Evolutionary conservation across 352 stramenopile genomes (phyloP), one percentile per base, ranked within the genome.

Genomic region (Saprolegnia parasitica): DNA sequence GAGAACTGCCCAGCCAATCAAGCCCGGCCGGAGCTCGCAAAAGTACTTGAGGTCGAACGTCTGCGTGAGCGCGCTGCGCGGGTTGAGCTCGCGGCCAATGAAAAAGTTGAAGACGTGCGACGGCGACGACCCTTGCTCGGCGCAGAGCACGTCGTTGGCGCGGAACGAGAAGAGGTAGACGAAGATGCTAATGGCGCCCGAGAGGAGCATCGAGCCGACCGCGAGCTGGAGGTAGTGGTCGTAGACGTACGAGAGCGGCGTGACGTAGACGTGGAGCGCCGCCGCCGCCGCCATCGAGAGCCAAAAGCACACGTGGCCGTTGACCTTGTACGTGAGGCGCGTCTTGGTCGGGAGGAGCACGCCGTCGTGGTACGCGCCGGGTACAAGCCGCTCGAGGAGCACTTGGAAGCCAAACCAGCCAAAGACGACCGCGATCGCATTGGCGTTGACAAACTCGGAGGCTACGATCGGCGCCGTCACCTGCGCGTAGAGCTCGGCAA

Each of bases 31-130:
- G 35, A 97, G 75, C 76, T 98, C 91, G 76, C 87, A 97, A 74
- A 97, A 97, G 66, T 88, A 81, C 73, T 98, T 98, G 72, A 93
- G 86, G 77, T 91, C 84, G 68, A 97, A 89, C 32, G 47, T 60
- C 5, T 65, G 54, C 18, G 40, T 45, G 20, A 13, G 20, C 15
- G 13, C 16, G 56, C 78, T 75, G 24, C 91, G 78, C 45, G 90
- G 90, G 82, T 98, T 98, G 5, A 97, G 77, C 76, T 96, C 89
- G 54, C 91, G 75, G 26, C 91, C 91, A 52, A 97, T 96, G 75
- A 93, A 98, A 73, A 95, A 96, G 77, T 98, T 88, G 67, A 97
- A 97, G n/a, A 90, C 20, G 35, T 67, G 21, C 76, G 79, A 91
- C 50, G 85, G 83, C 32, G 79, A 91, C 72, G 88, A 76, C 10